Conservation (phyloP, 148 eudicot genomes). For the Rhododendron henanense region DNA sequence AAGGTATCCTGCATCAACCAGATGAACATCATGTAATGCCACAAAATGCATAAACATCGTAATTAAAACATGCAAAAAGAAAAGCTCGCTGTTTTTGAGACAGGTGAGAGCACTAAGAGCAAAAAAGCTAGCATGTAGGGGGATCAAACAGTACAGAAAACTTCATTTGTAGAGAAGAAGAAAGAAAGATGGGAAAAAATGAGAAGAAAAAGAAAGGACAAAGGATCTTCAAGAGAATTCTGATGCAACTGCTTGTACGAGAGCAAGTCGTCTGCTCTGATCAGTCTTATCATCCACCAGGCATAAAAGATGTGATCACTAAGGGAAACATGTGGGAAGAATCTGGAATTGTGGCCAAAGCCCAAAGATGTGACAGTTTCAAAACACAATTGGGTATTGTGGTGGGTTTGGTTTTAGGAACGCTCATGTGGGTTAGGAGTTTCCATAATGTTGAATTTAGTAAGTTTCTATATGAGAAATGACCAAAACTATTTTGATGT, state of each 20-base stretch:
- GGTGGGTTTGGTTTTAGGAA: not conserved
- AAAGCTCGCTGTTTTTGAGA: not conserved
- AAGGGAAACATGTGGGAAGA: not conserved
- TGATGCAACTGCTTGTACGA: not conserved
- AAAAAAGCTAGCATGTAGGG: not conserved
- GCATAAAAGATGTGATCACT: not conserved
- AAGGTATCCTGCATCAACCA: slow-evolving; percentile 68
- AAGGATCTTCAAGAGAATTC: slow-evolving; percentile 2
- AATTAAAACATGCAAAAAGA: not conserved
- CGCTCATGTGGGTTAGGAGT: too few relatives aligned
- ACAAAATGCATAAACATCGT: not conserved
- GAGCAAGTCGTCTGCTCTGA: not conserved
- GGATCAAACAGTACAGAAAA: not conserved
- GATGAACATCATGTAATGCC: slow-evolving; percentile 1
- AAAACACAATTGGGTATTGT: not conserved
- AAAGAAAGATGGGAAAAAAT: not conserved
- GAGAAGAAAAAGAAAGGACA: not conserved
- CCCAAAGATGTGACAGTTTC: not conserved
- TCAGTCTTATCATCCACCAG: slow-evolving; percentile 1
- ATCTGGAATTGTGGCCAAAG: not conserved
- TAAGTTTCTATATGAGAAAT: not conserved
- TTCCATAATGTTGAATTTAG: not conserved
- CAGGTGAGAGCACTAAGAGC: not conserved
- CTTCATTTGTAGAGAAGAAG: not conserved
- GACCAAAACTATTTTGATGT: not conserved